These are phyloP conservation scores for Yarrowia osloensis DNA, from an alignment of 805 yeast species.

Conservation along the genomic window DNA sequence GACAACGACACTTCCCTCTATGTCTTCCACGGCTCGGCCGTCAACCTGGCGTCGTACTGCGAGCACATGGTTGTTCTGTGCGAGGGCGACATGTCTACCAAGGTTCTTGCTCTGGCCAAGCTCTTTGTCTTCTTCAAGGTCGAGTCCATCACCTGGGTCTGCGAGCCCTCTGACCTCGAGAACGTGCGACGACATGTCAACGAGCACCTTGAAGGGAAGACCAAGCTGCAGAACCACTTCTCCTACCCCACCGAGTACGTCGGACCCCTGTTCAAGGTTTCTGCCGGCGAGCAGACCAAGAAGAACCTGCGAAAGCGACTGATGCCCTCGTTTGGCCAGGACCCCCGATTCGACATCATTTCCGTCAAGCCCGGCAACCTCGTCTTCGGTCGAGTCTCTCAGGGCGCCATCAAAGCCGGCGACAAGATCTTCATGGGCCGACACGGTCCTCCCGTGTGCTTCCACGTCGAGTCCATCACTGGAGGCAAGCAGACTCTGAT, in stretches of 20 bases:
- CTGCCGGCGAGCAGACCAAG: constrained; percentile 1
- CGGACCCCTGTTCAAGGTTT: constrained; percentile 10
- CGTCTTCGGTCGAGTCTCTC: constrained; percentile 20
- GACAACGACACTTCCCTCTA: constrained; percentile 23
- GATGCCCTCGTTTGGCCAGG: constrained; percentile 18
- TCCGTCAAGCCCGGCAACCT: constrained; percentile 25
- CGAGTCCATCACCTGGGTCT: constrained; percentile 28
- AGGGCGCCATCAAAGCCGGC: constrained; percentile 6
- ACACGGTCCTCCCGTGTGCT: constrained; percentile 22
- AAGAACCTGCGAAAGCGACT: constrained; percentile 18
- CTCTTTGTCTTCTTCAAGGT: constrained; percentile 24
- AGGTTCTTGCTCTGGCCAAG: constrained; percentile 19
- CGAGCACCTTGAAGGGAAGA: constrained; percentile 1
- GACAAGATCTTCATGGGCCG: constrained; percentile 28
- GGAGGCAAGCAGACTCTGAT: constrained; percentile 4
- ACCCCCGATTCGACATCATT: constrained; percentile 18
- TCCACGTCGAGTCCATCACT: constrained; percentile 21
- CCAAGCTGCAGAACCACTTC: constrained; percentile 18
- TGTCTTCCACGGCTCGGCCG: constrained; percentile 21
- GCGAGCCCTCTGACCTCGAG: constrained; percentile 12
- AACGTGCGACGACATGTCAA: not conserved
- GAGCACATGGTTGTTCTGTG: constrained; percentile 25
- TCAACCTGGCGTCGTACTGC: constrained; percentile 21
- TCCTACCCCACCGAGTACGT: constrained; percentile 25
- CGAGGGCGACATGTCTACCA: constrained; percentile 7